Conservation (phyloP, 768 basidiomycete genomes). For the Cubamyces sp. region DNA sequence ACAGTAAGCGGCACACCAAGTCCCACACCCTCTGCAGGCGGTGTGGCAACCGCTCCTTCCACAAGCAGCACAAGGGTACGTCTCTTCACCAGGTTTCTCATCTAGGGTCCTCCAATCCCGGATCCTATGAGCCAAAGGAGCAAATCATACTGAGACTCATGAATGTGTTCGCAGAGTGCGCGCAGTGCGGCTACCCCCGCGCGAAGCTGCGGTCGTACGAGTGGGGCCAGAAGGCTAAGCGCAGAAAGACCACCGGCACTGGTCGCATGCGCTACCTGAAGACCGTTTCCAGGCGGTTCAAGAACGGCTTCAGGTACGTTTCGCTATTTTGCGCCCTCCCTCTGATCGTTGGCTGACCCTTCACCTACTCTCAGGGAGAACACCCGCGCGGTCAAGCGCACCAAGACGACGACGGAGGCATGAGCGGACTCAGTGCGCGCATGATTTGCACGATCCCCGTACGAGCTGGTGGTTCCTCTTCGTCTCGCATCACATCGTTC, state of each 20-base stretch:
- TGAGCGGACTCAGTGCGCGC: conserved; percentile 31
- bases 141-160: neutral
- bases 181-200: conserved; percentile 94
- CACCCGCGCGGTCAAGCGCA: conserved; percentile 86
- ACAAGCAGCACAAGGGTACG: conserved; percentile 98
- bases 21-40: conserved; percentile 97
- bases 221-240: conserved; percentile 99
- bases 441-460: conserved; percentile 12
- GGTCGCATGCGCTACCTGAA: conserved; percentile 96
- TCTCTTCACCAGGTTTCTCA: neutral
- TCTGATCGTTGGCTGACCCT: conserved; percentile 1
- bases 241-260: conserved; percentile 99
- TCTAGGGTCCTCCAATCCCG: neutral
- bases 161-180: conserved; percentile 65
- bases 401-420: conserved; percentile 58
- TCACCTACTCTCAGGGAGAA: conserved; percentile 66
- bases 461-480: conserved; percentile 25
- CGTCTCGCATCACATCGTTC: conserved; percentile 24
- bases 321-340: too few relatives aligned
- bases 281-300: conserved; percentile 92
- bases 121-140: neutral
- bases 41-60: conserved; percentile 94
- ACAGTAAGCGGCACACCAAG: conserved; percentile 96
- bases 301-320: conserved; percentile 93
- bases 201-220: conserved; percentile 96